Evolutionary conservation across 106 monocot species (phyloP).

Genomic region (Gastrodia elata): DNA sequence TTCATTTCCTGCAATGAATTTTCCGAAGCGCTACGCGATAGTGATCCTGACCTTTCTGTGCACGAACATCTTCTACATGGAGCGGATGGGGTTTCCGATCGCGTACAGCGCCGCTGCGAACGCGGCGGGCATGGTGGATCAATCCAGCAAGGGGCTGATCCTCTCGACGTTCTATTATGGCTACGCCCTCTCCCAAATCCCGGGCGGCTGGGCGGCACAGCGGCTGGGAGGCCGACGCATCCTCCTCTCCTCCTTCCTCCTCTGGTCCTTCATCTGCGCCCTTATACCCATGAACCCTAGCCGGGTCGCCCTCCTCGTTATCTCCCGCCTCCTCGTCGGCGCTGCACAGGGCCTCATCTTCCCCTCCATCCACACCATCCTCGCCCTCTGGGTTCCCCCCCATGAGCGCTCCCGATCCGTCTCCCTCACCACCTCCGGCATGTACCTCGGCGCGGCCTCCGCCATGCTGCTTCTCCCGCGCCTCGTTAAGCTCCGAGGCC

Average conservation of each 20-base stretch:
- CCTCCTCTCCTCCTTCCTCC: slow-evolving; percentile 67
- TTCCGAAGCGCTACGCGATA: slow-evolving; percentile 63
- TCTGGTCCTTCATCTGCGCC: slow-evolving; percentile 76
- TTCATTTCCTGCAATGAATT: too few relatives aligned
- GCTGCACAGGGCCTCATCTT: slow-evolving; percentile 92
- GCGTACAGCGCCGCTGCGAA: slow-evolving; percentile 82
- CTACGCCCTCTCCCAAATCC: slow-evolving; percentile 81
- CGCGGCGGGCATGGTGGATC: slow-evolving; percentile 46
- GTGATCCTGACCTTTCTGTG: slow-evolving; percentile 60
- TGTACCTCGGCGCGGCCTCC: slow-evolving; percentile 86
- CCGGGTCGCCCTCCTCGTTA: slow-evolving; percentile 27
- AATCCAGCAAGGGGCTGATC: slow-evolving; percentile 86
- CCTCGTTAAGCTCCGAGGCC: slow-evolving; percentile 58
- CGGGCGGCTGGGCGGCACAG: slow-evolving; percentile 90
- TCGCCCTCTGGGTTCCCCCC: slow-evolving; percentile 92
- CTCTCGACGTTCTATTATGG: slow-evolving; percentile 86
- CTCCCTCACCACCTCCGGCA: slow-evolving; percentile 87
- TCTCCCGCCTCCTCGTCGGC: slow-evolving; percentile 79
- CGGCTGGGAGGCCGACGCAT: slow-evolving; percentile 61
- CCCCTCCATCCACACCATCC: slow-evolving; percentile 86
- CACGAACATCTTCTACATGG: slow-evolving; percentile 72
- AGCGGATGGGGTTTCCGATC: slow-evolving; percentile 82
- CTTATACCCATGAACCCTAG: slow-evolving; percentile 64
- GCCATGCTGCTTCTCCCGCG: slow-evolving; percentile 76
- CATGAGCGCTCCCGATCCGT: slow-evolving; percentile 92